Base-by-base conservation (phyloP, 345 rosid genomes). In the Ailanthus altissimus region DNA sequence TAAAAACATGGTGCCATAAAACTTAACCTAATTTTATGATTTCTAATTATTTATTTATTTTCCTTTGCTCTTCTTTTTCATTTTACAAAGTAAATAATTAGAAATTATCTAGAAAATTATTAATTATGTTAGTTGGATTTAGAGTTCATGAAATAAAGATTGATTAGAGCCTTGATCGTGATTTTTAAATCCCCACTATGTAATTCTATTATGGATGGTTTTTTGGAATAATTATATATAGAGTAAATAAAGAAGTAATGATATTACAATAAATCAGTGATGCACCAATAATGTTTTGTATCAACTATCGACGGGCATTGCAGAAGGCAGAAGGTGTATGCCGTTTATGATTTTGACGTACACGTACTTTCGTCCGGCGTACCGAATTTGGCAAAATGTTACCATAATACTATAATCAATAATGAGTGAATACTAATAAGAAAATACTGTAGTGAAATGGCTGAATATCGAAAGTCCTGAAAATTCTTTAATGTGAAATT, bases 41-140 rank as follows among this genome's bases (percentile, higher is more conserved):
- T 32, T 32, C 38, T 32, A 32, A 3, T 32, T 32, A 32, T 32
- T 32, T 32, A 3, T 32, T 32, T 32, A 54, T 61, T 68, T 18
- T 18, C 26, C 53, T 43, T 4, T 77, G 26, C 20, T 25, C 23
- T 72, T 32, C 57, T 23, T 32, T 49, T 23, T 66, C n/a, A 58
- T 65, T 46, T 14, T 46, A 45, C 13, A 38, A 15, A 56, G 67
- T 68, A 51, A 10, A 40, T 56, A 21, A 36, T 51, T 6, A 28
- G 21, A 40, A 51, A 51, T 1, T 13, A 49, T n/a, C n/a, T 9
- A 53, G 46, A 50, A 20, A 75, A 75, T 81, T 73, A 75, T 59
- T 76, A 46, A 54, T 6, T 60, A 53, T 59, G 75, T 81, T 65
- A 9, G 50, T 42, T 60, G 25, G 25, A 50, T 15, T 23, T 66